phyloP scores from a whole-genome alignment of 2,329 filamentous ascomycete species.

The Venturia carpophila region DNA sequence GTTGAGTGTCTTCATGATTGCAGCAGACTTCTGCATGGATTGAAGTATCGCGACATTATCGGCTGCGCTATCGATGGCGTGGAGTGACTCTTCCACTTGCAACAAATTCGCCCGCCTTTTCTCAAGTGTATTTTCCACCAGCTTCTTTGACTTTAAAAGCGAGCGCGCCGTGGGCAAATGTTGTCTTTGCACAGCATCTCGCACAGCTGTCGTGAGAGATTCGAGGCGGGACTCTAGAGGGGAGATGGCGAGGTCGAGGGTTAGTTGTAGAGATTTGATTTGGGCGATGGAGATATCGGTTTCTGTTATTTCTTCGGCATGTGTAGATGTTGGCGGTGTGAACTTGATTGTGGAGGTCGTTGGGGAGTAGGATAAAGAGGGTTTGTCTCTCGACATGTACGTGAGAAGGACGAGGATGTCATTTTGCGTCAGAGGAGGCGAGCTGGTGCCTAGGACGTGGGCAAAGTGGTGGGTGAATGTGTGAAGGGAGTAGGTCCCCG shows the following conservation, averaged over 20 bases:
- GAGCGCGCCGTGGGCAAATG: constrained; percentile 69
- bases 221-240: constrained; percentile 51
- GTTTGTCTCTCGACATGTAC: constrained; percentile 46
- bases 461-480: constrained; percentile 31
- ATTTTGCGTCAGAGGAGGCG: constrained; percentile 33
- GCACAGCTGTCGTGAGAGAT: constrained; percentile 49
- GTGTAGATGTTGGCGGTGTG: constrained; percentile 27
- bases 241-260: constrained; percentile 59
- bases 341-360: constrained; percentile 74
- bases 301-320: constrained; percentile 40
- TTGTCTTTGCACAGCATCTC: constrained; percentile 61
- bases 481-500: constrained; percentile 30
- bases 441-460: constrained; percentile 24
- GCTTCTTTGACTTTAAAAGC: constrained; percentile 73
- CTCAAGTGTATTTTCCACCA: constrained; percentile 64
- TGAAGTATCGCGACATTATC: constrained; percentile 77
- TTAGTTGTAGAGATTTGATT: constrained; percentile 62
- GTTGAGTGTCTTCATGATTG: constrained; percentile 66
- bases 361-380: constrained; percentile 70
- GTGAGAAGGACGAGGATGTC: constrained; percentile 68
- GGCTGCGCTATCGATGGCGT: constrained; percentile 76
- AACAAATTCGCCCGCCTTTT: constrained; percentile 64
- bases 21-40: constrained; percentile 71
- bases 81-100: constrained; percentile 76
- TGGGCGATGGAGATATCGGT: constrained; percentile 78